A percentile compares a stretch with the other conserved stretches of the same genome.
Conservation (phyloP, 768 basidiomycete species). For the Xerocomellus chrysenteron region DNA sequence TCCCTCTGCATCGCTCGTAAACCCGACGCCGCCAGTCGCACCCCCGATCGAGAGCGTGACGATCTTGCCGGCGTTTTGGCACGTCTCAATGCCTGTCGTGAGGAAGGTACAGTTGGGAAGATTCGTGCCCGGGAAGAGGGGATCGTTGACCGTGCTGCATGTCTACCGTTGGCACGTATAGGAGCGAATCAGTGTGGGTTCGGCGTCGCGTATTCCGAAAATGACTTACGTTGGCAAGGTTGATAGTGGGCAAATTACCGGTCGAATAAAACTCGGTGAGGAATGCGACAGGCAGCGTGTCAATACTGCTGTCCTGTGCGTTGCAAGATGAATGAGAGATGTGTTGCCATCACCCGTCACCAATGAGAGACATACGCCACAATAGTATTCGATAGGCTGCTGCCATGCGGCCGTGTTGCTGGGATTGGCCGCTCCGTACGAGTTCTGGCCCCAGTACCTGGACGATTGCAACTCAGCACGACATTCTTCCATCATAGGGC, state of each 20-base stretch:
- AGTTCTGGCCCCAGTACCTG: constrained; percentile 40
- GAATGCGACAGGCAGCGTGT: constrained; percentile 63
- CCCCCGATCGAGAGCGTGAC: constrained; percentile 60
- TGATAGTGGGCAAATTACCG: constrained; percentile 56
- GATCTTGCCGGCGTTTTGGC: constrained; percentile 66
- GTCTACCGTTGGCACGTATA: constrained; percentile 37
- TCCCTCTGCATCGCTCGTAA: constrained; percentile 57
- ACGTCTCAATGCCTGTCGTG: constrained; percentile 59
- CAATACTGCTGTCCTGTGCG: constrained; percentile 51
- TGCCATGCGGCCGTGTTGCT: constrained; percentile 27
- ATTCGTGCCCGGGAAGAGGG: constrained; percentile 59
- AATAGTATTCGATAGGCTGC: constrained; percentile 34
- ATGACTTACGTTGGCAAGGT: constrained; percentile 54
- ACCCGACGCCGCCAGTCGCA: constrained; percentile 60
- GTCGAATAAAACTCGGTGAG: constrained; percentile 57
- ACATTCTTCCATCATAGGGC: background rate
- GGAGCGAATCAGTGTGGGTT: background rate
- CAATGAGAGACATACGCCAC: constrained; percentile 17
- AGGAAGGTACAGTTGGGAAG: constrained; percentile 63
- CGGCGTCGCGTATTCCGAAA: background rate
- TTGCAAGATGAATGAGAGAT: background rate
- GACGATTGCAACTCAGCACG: background rate
- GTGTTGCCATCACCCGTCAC: background rate
- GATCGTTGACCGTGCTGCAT: constrained; percentile 58
- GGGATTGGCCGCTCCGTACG: constrained; percentile 30